A percentile compares a stretch with the other conserved stretches of the same genome.
These are phyloP conservation scores for Populus trichocarpa DNA, from an alignment of 441 rosid genomes.

Conservation along the genomic window DNA sequence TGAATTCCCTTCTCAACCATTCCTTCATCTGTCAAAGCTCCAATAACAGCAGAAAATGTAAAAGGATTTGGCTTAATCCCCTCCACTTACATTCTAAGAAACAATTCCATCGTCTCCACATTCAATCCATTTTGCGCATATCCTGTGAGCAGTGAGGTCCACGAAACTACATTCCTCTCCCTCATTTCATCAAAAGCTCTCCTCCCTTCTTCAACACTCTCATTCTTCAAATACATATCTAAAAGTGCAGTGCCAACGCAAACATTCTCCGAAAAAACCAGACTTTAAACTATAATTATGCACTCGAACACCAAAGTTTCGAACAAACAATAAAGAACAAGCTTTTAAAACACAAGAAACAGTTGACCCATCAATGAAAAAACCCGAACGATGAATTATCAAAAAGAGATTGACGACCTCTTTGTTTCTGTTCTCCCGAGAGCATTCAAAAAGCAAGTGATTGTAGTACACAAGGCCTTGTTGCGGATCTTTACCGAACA, in stretches of 20 bases:
- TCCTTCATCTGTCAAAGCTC: constrained; percentile 42
- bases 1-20: constrained; percentile 49
- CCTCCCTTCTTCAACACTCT: constrained; percentile 48
- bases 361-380: constrained; percentile 46
- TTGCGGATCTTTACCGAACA: constrained; percentile 55
- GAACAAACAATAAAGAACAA: constrained; percentile 49
- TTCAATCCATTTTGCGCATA: constrained; percentile 63
- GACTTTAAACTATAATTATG: constrained; percentile 56
- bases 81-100: constrained; percentile 57
- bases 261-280: constrained; percentile 54
- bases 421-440: constrained; percentile 44
- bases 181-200: constrained; percentile 51
- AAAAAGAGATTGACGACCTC: constrained; percentile 50
- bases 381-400: constrained; percentile 46
- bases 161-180: constrained; percentile 64
- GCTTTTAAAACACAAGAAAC: constrained; percentile 68
- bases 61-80: constrained; percentile 62
- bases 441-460: constrained; percentile 45
- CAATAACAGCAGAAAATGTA: constrained; percentile 65
- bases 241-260: constrained; percentile 76
- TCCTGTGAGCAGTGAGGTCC: constrained; percentile 83
- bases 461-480: constrained; percentile 21
- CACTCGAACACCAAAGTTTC: constrained; percentile 52
- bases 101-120: constrained; percentile 38
- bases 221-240: constrained; percentile 69